Percentiles rank a stretch among this genome's conserved stretches.
Evolutionary conservation across 2,329 filamentous ascomycete species (phyloP).

Genomic region (Penicillium concentricum): DNA sequence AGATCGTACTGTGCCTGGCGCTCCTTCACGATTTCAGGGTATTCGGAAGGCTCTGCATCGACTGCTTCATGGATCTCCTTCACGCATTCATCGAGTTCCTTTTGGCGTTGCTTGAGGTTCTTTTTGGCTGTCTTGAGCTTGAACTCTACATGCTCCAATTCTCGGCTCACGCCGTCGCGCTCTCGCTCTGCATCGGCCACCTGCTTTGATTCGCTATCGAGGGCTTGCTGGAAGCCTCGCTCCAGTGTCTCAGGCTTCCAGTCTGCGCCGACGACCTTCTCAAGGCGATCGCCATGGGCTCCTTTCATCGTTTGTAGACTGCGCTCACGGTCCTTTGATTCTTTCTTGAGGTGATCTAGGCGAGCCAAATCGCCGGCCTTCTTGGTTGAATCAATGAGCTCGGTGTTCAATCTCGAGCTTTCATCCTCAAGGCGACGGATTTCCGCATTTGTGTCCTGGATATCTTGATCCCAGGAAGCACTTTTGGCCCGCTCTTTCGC

Average conservation of each 20-base stretch:
- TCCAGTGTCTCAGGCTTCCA: constrained; percentile 75
- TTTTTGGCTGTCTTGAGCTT: constrained; percentile 65
- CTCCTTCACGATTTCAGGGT: constrained; percentile 52
- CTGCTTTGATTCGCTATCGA: constrained; percentile 58
- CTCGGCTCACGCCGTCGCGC: constrained; percentile 68
- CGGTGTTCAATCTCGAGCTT: constrained; percentile 69
- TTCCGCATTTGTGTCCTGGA: constrained; percentile 64
- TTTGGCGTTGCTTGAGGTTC: constrained; percentile 62
- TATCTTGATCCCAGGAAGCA: constrained; percentile 68
- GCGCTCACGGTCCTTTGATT: constrained; percentile 69
- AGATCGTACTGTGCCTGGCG: constrained; percentile 53
- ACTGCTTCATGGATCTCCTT: constrained; percentile 60
- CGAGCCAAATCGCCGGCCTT: constrained; percentile 79
- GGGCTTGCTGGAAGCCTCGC: constrained; percentile 62
- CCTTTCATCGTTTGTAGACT: constrained; percentile 74
- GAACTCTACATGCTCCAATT: constrained; percentile 74
- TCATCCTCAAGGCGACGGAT: constrained; percentile 70
- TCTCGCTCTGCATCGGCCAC: constrained; percentile 66
- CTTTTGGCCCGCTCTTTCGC: constrained; percentile 63
- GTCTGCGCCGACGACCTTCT: constrained; percentile 59
- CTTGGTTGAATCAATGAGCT: constrained; percentile 78
- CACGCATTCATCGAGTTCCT: constrained; percentile 63
- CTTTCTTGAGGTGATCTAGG: constrained; percentile 78
- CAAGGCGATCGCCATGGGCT: constrained; percentile 71
- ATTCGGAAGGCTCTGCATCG: constrained; percentile 52